These are phyloP conservation scores for Beverwykella pulmonaria DNA, from an alignment of 495 filamentous ascomycete species.

Conservation along the genomic window DNA sequence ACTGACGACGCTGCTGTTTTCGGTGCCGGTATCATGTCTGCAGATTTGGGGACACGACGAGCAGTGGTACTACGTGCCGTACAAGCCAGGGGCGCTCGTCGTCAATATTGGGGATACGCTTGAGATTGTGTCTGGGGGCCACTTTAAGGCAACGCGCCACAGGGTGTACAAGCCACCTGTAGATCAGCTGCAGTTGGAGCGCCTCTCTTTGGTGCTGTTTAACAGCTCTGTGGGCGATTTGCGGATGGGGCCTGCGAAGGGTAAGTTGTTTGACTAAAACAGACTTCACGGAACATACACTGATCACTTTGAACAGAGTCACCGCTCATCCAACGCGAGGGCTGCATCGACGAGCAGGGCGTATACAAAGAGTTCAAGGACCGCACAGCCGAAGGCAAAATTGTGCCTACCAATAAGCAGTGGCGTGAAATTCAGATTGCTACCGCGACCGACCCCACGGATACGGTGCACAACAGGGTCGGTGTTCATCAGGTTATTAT, in stretches of 20 bases:
- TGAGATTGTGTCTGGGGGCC: conserved; percentile 54
- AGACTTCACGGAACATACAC: background rate
- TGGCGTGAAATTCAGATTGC: conserved; percentile 7
- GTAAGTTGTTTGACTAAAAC: background rate
- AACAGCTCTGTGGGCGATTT: conserved; percentile 34
- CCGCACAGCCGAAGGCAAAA: background rate
- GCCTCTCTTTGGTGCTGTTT: conserved; percentile 51
- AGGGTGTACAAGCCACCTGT: conserved; percentile 50
- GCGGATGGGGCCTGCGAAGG: background rate
- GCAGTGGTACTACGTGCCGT: conserved; percentile 51
- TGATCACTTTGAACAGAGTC: background rate
- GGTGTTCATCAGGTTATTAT: background rate
- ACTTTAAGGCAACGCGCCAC: conserved; percentile 55
- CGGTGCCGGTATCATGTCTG: conserved; percentile 49
- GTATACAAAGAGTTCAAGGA: conserved; percentile 1
- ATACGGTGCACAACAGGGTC: background rate
- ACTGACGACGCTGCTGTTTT: conserved; percentile 51
- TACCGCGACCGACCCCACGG: background rate
- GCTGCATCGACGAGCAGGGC: background rate
- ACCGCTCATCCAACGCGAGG: background rate
- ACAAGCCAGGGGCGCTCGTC: conserved; percentile 52
- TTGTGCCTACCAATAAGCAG: background rate
- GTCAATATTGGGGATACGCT: conserved; percentile 54
- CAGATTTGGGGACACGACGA: conserved; percentile 52
- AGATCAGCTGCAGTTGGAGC: conserved; percentile 48